Conservation (phyloP, 225 moss, liverwort and hornwort species). For the Physcomitrium patens region DNA sequence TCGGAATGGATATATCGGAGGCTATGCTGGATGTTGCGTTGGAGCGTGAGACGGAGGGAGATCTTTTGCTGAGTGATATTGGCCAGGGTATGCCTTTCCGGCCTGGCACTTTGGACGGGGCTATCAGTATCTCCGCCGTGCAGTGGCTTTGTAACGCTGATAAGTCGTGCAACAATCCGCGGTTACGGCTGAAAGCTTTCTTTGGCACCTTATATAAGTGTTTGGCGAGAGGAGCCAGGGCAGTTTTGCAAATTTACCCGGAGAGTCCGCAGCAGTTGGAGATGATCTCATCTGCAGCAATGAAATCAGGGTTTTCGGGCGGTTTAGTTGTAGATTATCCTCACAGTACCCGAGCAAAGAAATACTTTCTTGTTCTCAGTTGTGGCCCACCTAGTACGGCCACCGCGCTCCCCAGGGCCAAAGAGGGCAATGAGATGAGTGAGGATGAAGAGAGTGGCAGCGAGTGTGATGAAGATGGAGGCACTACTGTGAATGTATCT, state of each 20-base stretch:
- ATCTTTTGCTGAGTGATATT: slow-evolving; percentile 76
- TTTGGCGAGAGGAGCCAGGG: slow-evolving; percentile 80
- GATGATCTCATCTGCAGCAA: slow-evolving; percentile 91
- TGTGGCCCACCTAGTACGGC: slow-evolving; percentile 76
- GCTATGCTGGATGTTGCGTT: slow-evolving; percentile 89
- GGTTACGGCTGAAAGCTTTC: slow-evolving; percentile 80
- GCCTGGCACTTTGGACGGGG: slow-evolving; percentile 80
- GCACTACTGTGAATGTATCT: slow-evolving; percentile 54
- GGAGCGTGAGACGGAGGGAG: slow-evolving; percentile 88
- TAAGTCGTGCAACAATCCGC: slow-evolving; percentile 82
- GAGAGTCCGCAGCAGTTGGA: slow-evolving; percentile 82
- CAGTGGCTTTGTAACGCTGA: slow-evolving; percentile 99
- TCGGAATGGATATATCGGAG: slow-evolving; percentile 92
- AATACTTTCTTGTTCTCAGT: slow-evolving; percentile 74
- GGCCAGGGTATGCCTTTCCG: slow-evolving; percentile 86
- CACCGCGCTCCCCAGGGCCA: slow-evolving; percentile 53
- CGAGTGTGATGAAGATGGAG: slow-evolving; percentile 44
- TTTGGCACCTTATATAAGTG: slow-evolving; percentile 83
- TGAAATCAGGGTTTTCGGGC: slow-evolving; percentile 90
- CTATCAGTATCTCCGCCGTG: slow-evolving; percentile 93
- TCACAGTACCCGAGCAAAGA: slow-evolving; percentile 90
- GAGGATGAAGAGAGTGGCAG: slow-evolving; percentile 59
- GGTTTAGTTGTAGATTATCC: slow-evolving; percentile 95
- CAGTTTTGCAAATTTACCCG: slow-evolving; percentile 86
- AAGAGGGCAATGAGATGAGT: slow-evolving; percentile 58